Base-by-base conservation (phyloP, 2,329 filamentous ascomycete species). In the Aspergillus sp. region DNA sequence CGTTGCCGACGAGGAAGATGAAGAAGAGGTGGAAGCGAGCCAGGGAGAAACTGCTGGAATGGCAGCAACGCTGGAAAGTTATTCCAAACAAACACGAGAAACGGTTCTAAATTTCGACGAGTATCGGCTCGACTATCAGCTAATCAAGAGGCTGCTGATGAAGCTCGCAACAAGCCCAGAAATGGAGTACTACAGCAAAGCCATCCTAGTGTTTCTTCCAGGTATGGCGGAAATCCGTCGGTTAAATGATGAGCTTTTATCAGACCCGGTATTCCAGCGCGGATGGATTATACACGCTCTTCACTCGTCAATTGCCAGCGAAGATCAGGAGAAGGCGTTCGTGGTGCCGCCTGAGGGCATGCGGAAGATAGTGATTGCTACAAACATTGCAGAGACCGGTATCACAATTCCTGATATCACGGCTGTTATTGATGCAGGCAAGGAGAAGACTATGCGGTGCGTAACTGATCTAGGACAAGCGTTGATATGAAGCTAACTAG, bases 401-500 rank as follows among this genome's bases (percentile, higher is more conserved):
- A 96, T 99, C 69, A 99, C 95, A 0, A 99, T 99, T 63, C 95
- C 95, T 1, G 95, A 99, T 71, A 91, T 99, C 30, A 98, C 95
- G 0, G 96, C 93, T 66, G 95, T 99, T 45, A 89, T 99, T 57
- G 95, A 99, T 73, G 93, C 92, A 0, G 95, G 95, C 56, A 98
- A 96, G 74, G 93, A 98, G 74, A 92, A 96, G 64, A 93, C 96
- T 74, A 97, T 97, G 93, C 83, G 75, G 68, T 76, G 61, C 13
- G 52, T 32, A 34, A 11, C 17, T 18, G 9, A 8, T 42, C 1
- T 38, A 48, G 24, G 15, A 34, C 1, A n/a, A 17, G 9, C 13
- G 9, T 30, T 15, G 11, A 47, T 15, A 17, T 30, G 7, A 34
- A 20, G n/a, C 44, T 49, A 44, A 52, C 34, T 6, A 22, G 22